These are phyloP conservation scores for Aureobasidium pullulans DNA, from an alignment of 2,329 filamentous ascomycete species.

Conservation along the genomic window DNA sequence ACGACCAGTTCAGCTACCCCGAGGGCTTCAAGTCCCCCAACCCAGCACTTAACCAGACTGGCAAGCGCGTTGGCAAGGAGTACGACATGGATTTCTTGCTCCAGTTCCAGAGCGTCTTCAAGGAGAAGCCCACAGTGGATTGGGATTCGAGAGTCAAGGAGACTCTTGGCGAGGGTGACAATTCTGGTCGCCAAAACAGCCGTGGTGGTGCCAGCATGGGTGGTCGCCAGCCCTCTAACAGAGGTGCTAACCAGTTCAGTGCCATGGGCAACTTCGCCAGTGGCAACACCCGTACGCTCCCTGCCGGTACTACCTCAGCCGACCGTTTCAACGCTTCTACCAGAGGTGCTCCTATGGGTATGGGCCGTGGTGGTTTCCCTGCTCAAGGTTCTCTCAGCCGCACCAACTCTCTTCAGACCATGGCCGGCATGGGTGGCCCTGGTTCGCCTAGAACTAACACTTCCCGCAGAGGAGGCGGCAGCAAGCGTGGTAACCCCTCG, in stretches of 20 bases:
- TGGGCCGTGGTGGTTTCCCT: constrained; percentile 57
- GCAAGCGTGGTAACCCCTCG: constrained; percentile 50
- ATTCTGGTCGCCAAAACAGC: constrained; percentile 50
- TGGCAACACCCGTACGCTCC: constrained; percentile 47
- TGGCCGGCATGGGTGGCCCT: constrained; percentile 52
- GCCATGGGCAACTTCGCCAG: constrained; percentile 12
- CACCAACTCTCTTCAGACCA: constrained; percentile 50
- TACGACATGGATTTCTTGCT: constrained; percentile 94
- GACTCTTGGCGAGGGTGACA: constrained; percentile 50
- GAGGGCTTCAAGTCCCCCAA: constrained; percentile 81
- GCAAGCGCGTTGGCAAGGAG: constrained; percentile 78
- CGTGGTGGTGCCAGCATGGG: constrained; percentile 42
- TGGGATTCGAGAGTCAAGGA: constrained; percentile 86
- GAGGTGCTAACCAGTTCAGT: constrained; percentile 17
- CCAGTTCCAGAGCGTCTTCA: constrained; percentile 93
- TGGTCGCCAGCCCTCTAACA: constrained; percentile 32
- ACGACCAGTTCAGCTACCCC: constrained; percentile 69
- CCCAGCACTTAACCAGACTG: constrained; percentile 77
- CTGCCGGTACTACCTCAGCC: constrained; percentile 68
- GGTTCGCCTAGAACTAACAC: constrained; percentile 57
- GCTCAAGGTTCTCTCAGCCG: constrained; percentile 59
- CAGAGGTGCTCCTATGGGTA: constrained; percentile 24
- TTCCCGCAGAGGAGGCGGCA: constrained; percentile 50
- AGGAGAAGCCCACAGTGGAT: constrained; percentile 89
- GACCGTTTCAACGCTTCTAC: constrained; percentile 54